Evolutionary conservation across 2,329 filamentous ascomycete genomes (phyloP).

Genomic region (Colletotrichum aenigma): DNA sequence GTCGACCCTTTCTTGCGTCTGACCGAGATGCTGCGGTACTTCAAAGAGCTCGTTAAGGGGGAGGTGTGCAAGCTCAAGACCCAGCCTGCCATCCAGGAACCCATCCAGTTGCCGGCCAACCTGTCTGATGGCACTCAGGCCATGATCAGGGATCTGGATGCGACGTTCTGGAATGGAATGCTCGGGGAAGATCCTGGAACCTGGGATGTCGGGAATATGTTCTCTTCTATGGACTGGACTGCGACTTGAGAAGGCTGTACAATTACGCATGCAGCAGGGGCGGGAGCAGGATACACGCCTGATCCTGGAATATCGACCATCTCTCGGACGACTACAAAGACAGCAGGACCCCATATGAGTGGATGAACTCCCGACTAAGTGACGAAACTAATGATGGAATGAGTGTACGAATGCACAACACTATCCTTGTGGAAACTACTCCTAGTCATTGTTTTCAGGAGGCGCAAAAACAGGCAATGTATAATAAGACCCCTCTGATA

Average conservation of each 20-base stretch:
- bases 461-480: neutral
- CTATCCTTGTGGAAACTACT: neutral
- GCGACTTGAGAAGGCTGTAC: neutral
- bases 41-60: conserved; percentile 19
- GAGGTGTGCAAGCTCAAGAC: conserved; percentile 2
- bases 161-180: conserved; percentile 20
- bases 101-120: conserved; percentile 15
- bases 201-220: neutral
- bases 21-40: conserved; percentile 19
- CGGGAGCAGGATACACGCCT: neutral
- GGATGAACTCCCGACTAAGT: neutral
- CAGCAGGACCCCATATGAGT: neutral
- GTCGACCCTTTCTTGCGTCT: conserved; percentile 23
- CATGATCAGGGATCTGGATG: conserved; percentile 29
- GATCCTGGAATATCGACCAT: neutral
- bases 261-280: neutral
- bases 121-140: conserved; percentile 24
- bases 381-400: neutral
- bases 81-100: neutral
- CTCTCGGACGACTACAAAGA: neutral
- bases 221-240: conserved; percentile 20
- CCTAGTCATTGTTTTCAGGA: neutral
- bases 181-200: conserved; percentile 10
- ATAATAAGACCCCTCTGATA: neutral
- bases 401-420: neutral